Evolutionary conservation across 2,329 filamentous ascomycete species (phyloP).

Genomic region (Byssothecium circinans): DNA sequence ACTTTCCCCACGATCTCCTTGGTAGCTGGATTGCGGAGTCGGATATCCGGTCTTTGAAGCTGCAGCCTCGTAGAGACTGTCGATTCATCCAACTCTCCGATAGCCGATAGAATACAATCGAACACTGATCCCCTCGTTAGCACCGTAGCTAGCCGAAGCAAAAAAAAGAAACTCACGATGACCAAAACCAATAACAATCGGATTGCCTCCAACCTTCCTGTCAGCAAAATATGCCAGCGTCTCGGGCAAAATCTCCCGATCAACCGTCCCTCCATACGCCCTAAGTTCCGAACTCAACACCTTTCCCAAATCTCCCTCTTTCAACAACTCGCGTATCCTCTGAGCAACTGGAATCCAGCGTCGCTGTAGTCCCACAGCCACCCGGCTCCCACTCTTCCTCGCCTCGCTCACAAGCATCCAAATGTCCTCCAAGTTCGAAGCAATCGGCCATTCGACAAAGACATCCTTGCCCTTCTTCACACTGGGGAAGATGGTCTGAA

Average conservation of each 20-base stretch:
- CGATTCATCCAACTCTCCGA: slow-evolving; percentile 49
- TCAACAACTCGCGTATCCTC: slow-evolving; percentile 48
- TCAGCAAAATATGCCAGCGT: slow-evolving; percentile 54
- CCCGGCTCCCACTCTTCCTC: slow-evolving; percentile 43
- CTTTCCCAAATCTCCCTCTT: slow-evolving; percentile 45
- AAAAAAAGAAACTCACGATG: slow-evolving; percentile 21
- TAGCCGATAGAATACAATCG: slow-evolving; percentile 50
- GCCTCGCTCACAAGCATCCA: slow-evolving; percentile 47
- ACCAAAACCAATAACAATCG: slow-evolving; percentile 39
- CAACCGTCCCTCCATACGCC: slow-evolving; percentile 18
- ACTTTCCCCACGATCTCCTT: slow-evolving; percentile 32
- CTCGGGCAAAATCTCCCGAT: slow-evolving; percentile 17
- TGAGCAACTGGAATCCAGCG: slow-evolving; percentile 42
- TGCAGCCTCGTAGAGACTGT: slow-evolving; percentile 47
- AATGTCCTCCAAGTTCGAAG: slow-evolving; percentile 41
- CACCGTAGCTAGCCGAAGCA: not conserved
- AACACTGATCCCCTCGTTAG: slow-evolving; percentile 23
- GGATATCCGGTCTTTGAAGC: slow-evolving; percentile 50
- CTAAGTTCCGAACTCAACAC: slow-evolving; percentile 40
- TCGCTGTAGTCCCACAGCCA: slow-evolving; percentile 53
- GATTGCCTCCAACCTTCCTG: slow-evolving; percentile 45
- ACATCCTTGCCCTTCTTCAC: slow-evolving; percentile 57
- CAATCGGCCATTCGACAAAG: slow-evolving; percentile 56
- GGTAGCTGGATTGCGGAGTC: slow-evolving; percentile 14
- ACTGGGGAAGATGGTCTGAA: slow-evolving; percentile 50